A percentile compares a stretch with the other conserved stretches of the same genome.
These are phyloP conservation scores for Candida labiduridarum DNA, from an alignment of 1,139 yeast genomes.

Conservation along the genomic window DNA sequence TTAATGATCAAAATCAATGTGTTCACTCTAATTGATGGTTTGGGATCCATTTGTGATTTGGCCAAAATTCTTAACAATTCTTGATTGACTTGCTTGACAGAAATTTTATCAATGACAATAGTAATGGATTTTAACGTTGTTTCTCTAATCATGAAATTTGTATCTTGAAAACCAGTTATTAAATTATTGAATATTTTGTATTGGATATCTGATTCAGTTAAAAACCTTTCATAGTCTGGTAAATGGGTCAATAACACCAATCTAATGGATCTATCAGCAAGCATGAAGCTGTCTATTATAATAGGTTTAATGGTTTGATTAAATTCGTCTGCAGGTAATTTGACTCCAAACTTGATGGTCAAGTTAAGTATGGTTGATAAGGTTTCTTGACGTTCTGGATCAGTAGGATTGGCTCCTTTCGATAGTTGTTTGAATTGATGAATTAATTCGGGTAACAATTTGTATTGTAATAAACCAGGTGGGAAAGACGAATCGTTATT, in stretches of 20 bases:
- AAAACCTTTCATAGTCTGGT: constrained; percentile 52
- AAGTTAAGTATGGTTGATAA: constrained; percentile 47
- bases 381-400: constrained; percentile 41
- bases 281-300: constrained; percentile 60
- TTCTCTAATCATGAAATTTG: constrained; percentile 78
- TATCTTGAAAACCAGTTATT: constrained; percentile 81
- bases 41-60: constrained; percentile 82
- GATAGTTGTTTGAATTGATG: constrained; percentile 32
- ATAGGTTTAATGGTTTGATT: constrained; percentile 59
- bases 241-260: constrained; percentile 67
- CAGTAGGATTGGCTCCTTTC: constrained; percentile 26
- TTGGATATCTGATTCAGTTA: constrained; percentile 66
- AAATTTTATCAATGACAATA: constrained; percentile 62
- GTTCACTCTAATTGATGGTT: constrained; percentile 82
- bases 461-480: constrained; percentile 60
- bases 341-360: constrained; percentile 47
- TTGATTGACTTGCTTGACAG: constrained; percentile 83
- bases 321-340: constrained; percentile 42
- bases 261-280: constrained; percentile 77
- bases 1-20: constrained; percentile 77
- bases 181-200: constrained; percentile 68
- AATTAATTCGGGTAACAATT: constrained; percentile 69
- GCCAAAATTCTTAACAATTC: constrained; percentile 83
- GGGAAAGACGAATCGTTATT: constrained; percentile 41
- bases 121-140: constrained; percentile 77